A percentile compares a stretch with the other conserved stretches of the same genome.
Conservation (phyloP, 139 green algal genomes). For the Chlorokybus atmophyticus region DNA sequence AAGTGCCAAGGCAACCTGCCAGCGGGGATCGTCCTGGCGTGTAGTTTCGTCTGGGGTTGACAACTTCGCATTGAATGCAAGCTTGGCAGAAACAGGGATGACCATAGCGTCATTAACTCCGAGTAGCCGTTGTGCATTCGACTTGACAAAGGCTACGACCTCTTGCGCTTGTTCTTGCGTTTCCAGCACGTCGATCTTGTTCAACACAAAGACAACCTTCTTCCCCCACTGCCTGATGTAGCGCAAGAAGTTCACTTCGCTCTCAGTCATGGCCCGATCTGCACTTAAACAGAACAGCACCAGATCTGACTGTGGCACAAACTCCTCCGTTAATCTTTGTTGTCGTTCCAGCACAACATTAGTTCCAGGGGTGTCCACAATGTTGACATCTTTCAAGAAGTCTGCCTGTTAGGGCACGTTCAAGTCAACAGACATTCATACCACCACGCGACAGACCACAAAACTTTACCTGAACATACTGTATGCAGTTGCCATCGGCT, state of each 20-base stretch:
- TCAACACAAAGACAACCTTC: slow-evolving; percentile 95
- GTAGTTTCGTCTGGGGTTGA: no score
- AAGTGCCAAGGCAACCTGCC: not conserved
- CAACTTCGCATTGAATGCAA: slow-evolving; percentile 50
- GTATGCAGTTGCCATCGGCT: slow-evolving; percentile 27
- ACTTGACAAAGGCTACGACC: slow-evolving; percentile 52
- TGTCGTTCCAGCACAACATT: slow-evolving; percentile 96
- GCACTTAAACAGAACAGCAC: slow-evolving; percentile 87
- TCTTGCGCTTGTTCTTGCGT: slow-evolving; percentile 42
- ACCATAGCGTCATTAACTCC: slow-evolving; percentile 41
- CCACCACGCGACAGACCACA: no score
- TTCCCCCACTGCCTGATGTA: slow-evolving; percentile 78
- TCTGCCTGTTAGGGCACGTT: no score
- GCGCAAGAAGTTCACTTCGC: slow-evolving; percentile 56
- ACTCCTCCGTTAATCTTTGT: slow-evolving; percentile 97
- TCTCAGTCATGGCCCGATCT: slow-evolving; percentile 84
- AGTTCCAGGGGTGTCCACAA: slow-evolving; percentile 94
- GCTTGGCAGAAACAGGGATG: slow-evolving; percentile 43
- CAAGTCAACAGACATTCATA: no score
- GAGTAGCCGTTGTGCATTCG: slow-evolving; percentile 52
- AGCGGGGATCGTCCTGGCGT: not conserved
- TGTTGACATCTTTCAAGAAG: slow-evolving; percentile 56
- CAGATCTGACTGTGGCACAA: slow-evolving; percentile 86
- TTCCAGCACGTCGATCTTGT: slow-evolving; percentile 83
- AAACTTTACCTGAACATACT: no score